These are phyloP conservation scores for Xylaria hypoxylon DNA, from an alignment of 2,329 filamentous ascomycete genomes.

Conservation along the genomic window DNA sequence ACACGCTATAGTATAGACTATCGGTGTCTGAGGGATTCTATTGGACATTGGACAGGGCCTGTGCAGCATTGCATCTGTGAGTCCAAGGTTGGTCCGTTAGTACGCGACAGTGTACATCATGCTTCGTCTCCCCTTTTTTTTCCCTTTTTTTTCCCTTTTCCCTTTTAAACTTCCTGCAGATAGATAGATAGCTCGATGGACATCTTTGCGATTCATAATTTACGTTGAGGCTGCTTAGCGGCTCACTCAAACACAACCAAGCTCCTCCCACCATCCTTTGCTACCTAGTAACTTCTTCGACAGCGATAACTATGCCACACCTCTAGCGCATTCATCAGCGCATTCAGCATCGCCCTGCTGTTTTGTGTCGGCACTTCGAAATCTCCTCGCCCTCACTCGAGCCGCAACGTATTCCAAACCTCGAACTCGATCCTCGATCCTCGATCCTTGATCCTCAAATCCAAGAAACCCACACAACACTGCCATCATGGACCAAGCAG, in stretches of 20 bases:
- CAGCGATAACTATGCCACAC: slow-evolving; percentile 29
- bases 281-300: neutral
- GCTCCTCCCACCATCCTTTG: neutral
- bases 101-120: too few relatives aligned
- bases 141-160: too few relatives aligned
- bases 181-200: neutral
- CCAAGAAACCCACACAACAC: neutral
- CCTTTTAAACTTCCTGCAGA: too few relatives aligned
- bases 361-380: slow-evolving; percentile 1
- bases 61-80: neutral
- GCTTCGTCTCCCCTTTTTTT: too few relatives aligned
- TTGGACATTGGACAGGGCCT: slow-evolving; percentile 26
- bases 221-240: neutral
- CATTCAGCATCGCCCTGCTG: slow-evolving; percentile 25
- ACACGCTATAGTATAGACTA: neutral
- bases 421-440: neutral
- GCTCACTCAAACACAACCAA: neutral
- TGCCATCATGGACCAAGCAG: slow-evolving; percentile 71
- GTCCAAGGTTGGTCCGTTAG: neutral
- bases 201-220: neutral
- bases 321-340: slow-evolving; percentile 12
- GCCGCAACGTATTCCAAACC: neutral
- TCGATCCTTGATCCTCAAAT: neutral
- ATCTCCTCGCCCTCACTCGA: slow-evolving; percentile 6
- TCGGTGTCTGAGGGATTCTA: neutral